Evolutionary conservation across 1,284 basidiomycete species (phyloP), one percentile per base, ranked within the genome.

Genomic region (Cutaneotrichosporon curvatum): DNA sequence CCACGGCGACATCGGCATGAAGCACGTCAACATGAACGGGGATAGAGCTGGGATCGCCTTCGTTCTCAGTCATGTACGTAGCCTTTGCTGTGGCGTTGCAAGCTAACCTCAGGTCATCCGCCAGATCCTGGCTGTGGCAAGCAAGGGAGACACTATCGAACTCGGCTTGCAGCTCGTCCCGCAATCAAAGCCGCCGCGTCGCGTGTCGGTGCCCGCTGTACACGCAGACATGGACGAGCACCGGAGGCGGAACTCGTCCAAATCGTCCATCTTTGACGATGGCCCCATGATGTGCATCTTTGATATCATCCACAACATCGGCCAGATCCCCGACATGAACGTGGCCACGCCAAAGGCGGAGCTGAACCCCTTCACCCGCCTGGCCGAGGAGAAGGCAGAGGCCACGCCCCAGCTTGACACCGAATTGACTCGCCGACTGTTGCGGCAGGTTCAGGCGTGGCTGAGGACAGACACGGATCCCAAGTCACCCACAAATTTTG

Each of bases 11-110:
- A 81, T 85, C 18, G 82, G 81, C 18, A 76, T 90, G 74, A 85
- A 84, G 71, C 84, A 91, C 61, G 78, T 90, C 45, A 81, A 81
- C 47, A 86, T 92, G 18, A 79, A 77, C 57, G 90, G 87, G 5
- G 86, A 92, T 60, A 87, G 89, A 59, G 82, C 81, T 56, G 88
- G 82, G 1, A 74, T 92, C 52, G 82, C 81, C 22, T 91, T 85
- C 71, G 78, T 81, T 2, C 69, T 94, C 40, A 80, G 82, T 32
- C 84, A 91, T 76, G 91, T 94, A 72, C 74, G 87, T 69, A 8
- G 2, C 3, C 1, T 12, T 3, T 11, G 9, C 8, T 9, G 7
- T 11, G 21, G 8, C 15, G 20, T 14, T 12, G 18, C 18, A 19
- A 7, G 18, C 33, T 25, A 11, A 23, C 23, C 9, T 6, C 61